Percentiles rank a stretch among this genome's conserved stretches.
phyloP scores from a whole-genome alignment of 2,329 filamentous ascomycete species.

The Waltergamsia citrina region DNA sequence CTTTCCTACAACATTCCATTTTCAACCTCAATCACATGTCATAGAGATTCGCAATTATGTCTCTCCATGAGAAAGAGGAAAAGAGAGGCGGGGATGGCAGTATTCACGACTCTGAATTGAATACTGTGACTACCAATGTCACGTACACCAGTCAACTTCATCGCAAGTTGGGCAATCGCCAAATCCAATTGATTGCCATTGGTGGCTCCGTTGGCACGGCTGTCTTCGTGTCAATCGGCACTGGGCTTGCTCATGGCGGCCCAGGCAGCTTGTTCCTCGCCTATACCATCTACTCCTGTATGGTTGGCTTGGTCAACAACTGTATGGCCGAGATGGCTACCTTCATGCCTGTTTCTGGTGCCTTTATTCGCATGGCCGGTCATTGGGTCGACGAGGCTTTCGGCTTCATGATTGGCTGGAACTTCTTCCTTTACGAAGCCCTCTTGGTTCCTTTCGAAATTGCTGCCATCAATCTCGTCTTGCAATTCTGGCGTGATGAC shows the following conservation, averaged over 20 bases:
- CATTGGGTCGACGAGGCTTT: conserved; percentile 37
- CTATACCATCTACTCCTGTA: conserved; percentile 12
- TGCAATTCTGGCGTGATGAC: conserved; percentile 29
- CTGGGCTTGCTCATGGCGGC: conserved; percentile 19
- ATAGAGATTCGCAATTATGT: too few species aligned
- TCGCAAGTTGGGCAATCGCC: conserved; percentile 1
- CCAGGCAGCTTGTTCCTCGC: conserved; percentile 22
- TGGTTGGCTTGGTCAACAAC: conserved; percentile 17
- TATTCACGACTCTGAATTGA: too few species aligned
- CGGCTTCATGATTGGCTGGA: conserved; percentile 34
- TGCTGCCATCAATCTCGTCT: conserved; percentile 34
- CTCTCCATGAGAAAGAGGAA: too few species aligned
- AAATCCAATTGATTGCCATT: conserved; percentile 43
- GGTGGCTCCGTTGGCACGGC: conserved; percentile 41
- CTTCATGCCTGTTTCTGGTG: conserved; percentile 34
- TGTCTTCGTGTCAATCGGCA: conserved; percentile 18
- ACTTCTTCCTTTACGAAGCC: conserved; percentile 34
- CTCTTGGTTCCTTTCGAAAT: conserved; percentile 39
- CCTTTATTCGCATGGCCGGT: conserved; percentile 34
- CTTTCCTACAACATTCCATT: too few species aligned
- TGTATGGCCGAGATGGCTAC: conserved; percentile 36
- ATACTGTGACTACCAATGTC: too few species aligned
- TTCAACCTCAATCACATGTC: too few species aligned
- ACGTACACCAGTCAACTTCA: too few species aligned
- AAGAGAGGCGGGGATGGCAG: too few species aligned